phyloP scores from a whole-genome alignment of 805 yeast species.

The Kregervanrija fluxuum region DNA sequence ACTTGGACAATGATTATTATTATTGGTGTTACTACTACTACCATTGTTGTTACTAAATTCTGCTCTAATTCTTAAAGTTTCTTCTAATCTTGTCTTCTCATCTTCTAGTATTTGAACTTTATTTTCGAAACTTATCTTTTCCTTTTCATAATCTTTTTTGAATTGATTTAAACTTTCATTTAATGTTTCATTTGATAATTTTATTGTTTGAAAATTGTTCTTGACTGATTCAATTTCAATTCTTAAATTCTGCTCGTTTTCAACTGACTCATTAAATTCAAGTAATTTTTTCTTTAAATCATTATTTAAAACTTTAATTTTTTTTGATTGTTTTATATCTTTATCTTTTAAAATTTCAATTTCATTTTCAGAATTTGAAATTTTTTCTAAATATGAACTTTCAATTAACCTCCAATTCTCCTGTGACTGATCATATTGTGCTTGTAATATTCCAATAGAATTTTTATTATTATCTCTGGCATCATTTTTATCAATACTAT shows the following conservation, averaged over 20 bases:
- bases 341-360: slow-evolving; percentile 30
- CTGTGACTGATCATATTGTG: slow-evolving; percentile 67
- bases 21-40: not conserved
- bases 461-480: not conserved
- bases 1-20: not conserved
- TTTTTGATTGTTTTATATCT: slow-evolving; percentile 23
- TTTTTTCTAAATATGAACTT: slow-evolving; percentile 45
- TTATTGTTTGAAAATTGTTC: slow-evolving; percentile 11
- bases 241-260: slow-evolving; percentile 17
- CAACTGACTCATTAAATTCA: slow-evolving; percentile 21
- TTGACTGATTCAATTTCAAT: slow-evolving; percentile 16
- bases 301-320: slow-evolving; percentile 24
- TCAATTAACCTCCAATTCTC: slow-evolving; percentile 83
- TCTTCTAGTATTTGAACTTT: slow-evolving; percentile 22
- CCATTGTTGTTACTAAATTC: slow-evolving; percentile 1
- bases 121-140: slow-evolving; percentile 18
- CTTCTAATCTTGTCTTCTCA: slow-evolving; percentile 18
- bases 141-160: slow-evolving; percentile 24
- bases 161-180: slow-evolving; percentile 3
- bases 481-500: slow-evolving; percentile 1
- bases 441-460: slow-evolving; percentile 44
- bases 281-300: slow-evolving; percentile 30
- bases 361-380: slow-evolving; percentile 38
- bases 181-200: slow-evolving; percentile 23
- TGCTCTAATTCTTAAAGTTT: slow-evolving; percentile 9